Evolutionary conservation across 768 basidiomycete genomes (phyloP), one percentile per base, ranked within the genome.

Genomic region (Flagelloscypha sp.): DNA sequence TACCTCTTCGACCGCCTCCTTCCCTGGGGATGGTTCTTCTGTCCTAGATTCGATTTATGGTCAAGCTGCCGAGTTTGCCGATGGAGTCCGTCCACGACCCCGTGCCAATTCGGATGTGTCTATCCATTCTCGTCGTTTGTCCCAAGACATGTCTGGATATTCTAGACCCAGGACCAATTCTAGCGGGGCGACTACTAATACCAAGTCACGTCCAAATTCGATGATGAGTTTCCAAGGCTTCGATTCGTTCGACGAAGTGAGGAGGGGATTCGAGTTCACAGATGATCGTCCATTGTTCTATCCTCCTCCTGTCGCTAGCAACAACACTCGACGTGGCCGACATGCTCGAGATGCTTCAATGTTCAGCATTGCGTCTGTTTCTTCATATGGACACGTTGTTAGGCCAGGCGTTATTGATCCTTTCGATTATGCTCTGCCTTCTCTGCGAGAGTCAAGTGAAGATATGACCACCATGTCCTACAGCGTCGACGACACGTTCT

Each of bases 301-400:
- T 47, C 78, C 79, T 1, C 70, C 74, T 8, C 56, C 65, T 19
- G 56, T 52, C 2, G 56, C 59, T 7, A 48, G 38, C 35, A 35
- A 45, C 7, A 36, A 39, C 23, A 39, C 55, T 22, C 61, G 59
- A 12, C 61, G 59, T 17, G 54, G 38, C 10, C 56, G 50, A 29
- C 73, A 79, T 31, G 48, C 49, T 7, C 64, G 61, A 31, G 71
- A 70, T 10, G 76, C 79, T 24, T 84, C 84, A 0, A 33, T 75
- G 9, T 71, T 79, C 55, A 85, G 81, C 48, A 78, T 88, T 33
- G 79, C 81, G 0, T 86, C 84, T 0, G 71, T 87, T 4, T 87
- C 85, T 0, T 86, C 84, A 0, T 85, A 83, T 40, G 84, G 86
- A 3, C 64, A 65, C 3, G 73, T 83, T 23, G 59, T 82, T 41